Evolutionary conservation across 1,284 basidiomycete species (phyloP), one percentile per base, ranked within the genome.

Genomic region (Pseudozyma sp.): DNA sequence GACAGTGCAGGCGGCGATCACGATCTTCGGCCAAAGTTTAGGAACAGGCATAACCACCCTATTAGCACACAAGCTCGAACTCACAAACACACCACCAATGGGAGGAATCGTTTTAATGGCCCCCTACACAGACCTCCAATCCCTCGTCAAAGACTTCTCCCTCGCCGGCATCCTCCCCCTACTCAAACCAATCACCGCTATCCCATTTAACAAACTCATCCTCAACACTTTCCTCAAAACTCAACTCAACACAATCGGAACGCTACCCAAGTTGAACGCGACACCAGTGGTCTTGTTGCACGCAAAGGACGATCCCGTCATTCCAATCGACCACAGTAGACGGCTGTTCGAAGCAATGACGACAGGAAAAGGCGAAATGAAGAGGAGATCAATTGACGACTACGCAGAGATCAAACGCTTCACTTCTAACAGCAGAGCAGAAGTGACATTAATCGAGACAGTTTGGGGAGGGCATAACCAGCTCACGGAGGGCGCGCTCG

Each of bases 1-100:
- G 10, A 12, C 45, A n/a, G 19, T n/a, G 19, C 48, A 59, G 38
- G 87, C 91, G 61, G 87, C n/a, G n/a, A n/a, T 95, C 43, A 86
- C 92, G 8, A 85, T 95, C 44, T 87, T 93, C 9, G 93, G 94
- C 0, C 92, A 94, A 79, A 93, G 92, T 71, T 86, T 95, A 1
- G 93, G 93, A 0, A 94, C 93, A 0, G 93, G 91, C 1, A 90
- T 95, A 2, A 87, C 89, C 0, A 88, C 91, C 5, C 49, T 74
- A 5, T 44, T 74, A 11, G 88, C 89, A 16, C 90, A 87, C 0
- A 88, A 88, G 2, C 87, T 95, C 4, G 72, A 59, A 45, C 43
- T 31, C 25, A 31, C 48, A 43, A 36, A 68, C 80, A 83, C 76
- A 8, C 76, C 77, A 8, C 76, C 74, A 0, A 88, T 89, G 11